These are phyloP conservation scores for Kockiozyma suomiensis DNA, from an alignment of 805 yeast species.

Conservation along the genomic window DNA sequence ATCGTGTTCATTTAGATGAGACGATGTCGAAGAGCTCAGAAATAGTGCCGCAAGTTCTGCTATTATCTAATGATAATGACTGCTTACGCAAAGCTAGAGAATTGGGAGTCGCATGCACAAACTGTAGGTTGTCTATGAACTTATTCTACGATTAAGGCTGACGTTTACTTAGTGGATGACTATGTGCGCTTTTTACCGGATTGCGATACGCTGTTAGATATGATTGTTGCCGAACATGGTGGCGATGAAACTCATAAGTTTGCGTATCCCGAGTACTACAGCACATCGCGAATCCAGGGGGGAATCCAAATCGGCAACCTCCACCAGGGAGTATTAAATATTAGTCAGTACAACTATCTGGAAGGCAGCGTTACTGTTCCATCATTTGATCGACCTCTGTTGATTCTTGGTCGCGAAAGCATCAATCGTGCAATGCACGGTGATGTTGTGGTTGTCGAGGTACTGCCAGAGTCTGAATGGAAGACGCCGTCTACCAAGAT, in stretches of 20 bases:
- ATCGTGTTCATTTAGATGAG: conserved; percentile 59
- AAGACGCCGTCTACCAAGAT: conserved; percentile 78
- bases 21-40: conserved; percentile 22
- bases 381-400: conserved; percentile 76
- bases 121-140: background rate
- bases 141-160: conserved; percentile 50
- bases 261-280: conserved; percentile 73
- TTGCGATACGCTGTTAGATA: conserved; percentile 72
- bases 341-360: conserved; percentile 82
- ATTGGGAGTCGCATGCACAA: conserved; percentile 40
- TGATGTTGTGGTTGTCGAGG: conserved; percentile 87
- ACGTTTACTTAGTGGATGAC: conserved; percentile 54
- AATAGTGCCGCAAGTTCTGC: conserved; percentile 40
- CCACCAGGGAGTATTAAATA: conserved; percentile 79
- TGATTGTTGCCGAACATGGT: conserved; percentile 57
- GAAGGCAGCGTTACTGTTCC: conserved; percentile 80
- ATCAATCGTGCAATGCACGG: conserved; percentile 91
- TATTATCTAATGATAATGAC: conserved; percentile 74
- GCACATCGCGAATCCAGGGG: conserved; percentile 82
- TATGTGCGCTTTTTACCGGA: conserved; percentile 73
- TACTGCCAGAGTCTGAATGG: conserved; percentile 86
- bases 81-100: conserved; percentile 60
- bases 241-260: conserved; percentile 46
- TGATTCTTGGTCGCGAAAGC: conserved; percentile 79
- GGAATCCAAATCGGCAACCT: conserved; percentile 86